Base-by-base conservation (phyloP, 345 rosid species). In the Sisymbrium altissimum region DNA sequence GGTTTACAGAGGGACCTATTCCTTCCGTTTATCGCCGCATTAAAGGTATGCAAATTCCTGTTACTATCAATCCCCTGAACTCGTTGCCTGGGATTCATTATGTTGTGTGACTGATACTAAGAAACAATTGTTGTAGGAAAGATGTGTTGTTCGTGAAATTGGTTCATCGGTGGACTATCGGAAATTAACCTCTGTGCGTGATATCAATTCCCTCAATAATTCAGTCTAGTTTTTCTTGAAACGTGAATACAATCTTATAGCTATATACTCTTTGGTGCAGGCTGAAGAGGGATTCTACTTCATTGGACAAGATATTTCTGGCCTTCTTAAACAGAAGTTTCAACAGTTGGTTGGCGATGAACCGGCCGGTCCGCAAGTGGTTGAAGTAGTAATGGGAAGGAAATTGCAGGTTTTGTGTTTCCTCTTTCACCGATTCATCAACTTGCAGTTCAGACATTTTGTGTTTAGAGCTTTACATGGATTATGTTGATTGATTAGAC, bases 381-480 rank as follows among this genome's bases (percentile, higher is more conserved):
- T 86, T 76, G 97, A 95, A 84, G 96, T 95, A 40, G 86, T 92
- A 35, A 94, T 94, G 99, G 97, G 99, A 81, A 86, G 99, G 77
- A 89, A 72, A 39, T 71, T 95, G 75, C 77, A 84, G 97, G 97
- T 88, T 19, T 43, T 68, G 55, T 29, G 7, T 11, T 62, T 63
- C 59, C 43, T 49, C 56, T 32, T 52, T 33, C 14, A 29, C 38
- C 9, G 30, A 53, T 35, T 13, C 14, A 64, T 68, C 52, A 66
- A 67, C 44, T 12, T 66, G 35, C 44, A 45, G 43, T 66, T 57
- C 48, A 66, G 25, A 0, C 9, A 29, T 17, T 38, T 52, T 65
- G 4, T 65, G 32, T 21, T 33, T 40, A 65, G 50, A 65, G 72
- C 12, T 74, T 73, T 7, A 1, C 41, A 55, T 64, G 30, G 57